These are phyloP conservation scores for Backusella parvicylindrica DNA, from an alignment of 192 early-diverging fungal genomes.

Conservation along the genomic window DNA sequence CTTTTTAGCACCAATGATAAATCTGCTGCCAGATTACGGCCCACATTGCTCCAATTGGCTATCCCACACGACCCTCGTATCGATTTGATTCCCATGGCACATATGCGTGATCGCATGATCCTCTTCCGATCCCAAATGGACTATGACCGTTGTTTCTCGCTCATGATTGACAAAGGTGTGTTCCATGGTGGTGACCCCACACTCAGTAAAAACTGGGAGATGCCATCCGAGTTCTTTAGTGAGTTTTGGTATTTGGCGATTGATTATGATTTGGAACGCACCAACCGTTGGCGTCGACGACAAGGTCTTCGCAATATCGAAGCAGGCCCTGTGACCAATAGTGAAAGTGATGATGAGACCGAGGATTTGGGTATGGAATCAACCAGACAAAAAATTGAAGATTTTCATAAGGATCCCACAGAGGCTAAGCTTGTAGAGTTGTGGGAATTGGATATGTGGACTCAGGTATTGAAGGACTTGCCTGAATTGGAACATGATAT, in stretches of 20 bases:
- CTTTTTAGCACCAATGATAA: neutral
- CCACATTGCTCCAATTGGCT: constrained; percentile 14
- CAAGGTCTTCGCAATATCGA: constrained; percentile 13
- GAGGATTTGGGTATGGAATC: neutral
- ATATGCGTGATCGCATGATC: constrained; percentile 41
- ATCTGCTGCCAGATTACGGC: constrained; percentile 13
- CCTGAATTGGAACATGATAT: neutral
- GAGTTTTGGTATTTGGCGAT: constrained; percentile 24
- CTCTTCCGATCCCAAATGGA: constrained; percentile 32
- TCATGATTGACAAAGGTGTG: constrained; percentile 16
- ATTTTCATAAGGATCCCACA: neutral
- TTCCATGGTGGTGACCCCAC: constrained; percentile 37
- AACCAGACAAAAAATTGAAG: neutral
- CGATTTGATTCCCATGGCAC: constrained; percentile 28
- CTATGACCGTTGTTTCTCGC: constrained; percentile 28
- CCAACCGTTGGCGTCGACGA: constrained; percentile 27
- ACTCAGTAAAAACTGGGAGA: constrained; percentile 23
- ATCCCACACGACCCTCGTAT: constrained; percentile 37
- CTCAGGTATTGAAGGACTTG: neutral
- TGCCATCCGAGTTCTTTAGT: constrained; percentile 27
- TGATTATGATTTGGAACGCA: constrained; percentile 24
- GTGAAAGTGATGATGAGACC: neutral
- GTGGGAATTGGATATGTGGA: neutral
- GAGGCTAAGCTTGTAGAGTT: neutral
- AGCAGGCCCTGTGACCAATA: neutral